phyloP scores from a whole-genome alignment of 192 early-diverging fungal genomes.

The Coemansia sp. region DNA sequence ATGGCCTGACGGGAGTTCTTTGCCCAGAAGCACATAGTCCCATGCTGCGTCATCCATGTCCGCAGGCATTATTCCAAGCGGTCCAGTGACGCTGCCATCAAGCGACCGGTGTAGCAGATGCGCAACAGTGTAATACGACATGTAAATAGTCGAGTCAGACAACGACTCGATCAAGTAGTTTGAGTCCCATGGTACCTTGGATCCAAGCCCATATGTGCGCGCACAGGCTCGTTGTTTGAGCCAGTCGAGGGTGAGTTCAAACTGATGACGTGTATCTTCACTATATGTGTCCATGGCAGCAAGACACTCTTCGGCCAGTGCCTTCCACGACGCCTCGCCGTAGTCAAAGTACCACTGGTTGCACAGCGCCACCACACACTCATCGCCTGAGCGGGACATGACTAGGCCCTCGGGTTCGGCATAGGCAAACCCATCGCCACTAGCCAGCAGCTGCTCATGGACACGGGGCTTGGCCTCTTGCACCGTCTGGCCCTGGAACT shows the following conservation, averaged over 20 bases:
- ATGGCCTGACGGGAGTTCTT: slow-evolving; percentile 57
- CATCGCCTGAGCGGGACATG: slow-evolving; percentile 91
- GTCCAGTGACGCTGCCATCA: slow-evolving; percentile 76
- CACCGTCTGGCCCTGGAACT: slow-evolving; percentile 79
- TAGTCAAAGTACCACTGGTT: slow-evolving; percentile 99
- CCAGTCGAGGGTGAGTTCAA: slow-evolving; percentile 87
- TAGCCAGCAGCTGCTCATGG: slow-evolving; percentile 69
- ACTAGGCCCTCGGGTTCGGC: slow-evolving; percentile 94
- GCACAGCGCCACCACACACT: slow-evolving; percentile 93
- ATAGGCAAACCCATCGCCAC: slow-evolving; percentile 78
- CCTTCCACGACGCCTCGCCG: slow-evolving; percentile 85
- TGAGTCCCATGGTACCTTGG: slow-evolving; percentile 90
- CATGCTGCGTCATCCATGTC: slow-evolving; percentile 92
- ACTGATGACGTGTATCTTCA: slow-evolving; percentile 80
- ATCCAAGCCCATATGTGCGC: slow-evolving; percentile 89
- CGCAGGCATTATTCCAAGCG: slow-evolving; percentile 71
- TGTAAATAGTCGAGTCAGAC: slow-evolving; percentile 98
- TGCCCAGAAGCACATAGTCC: slow-evolving; percentile 85
- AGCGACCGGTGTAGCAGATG: slow-evolving; percentile 87
- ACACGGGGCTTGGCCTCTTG: slow-evolving; percentile 89
- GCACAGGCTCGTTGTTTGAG: slow-evolving; percentile 97
- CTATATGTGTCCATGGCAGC: slow-evolving; percentile 76
- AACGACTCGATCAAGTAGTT: slow-evolving; percentile 93
- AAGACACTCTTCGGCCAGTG: slow-evolving; percentile 73
- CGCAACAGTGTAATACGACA: slow-evolving; percentile 99